Percentiles rank a stretch among this genome's conserved stretches.
Conservation (phyloP, 371 early-diverging fungal species). For the Mucor saturninus region DNA sequence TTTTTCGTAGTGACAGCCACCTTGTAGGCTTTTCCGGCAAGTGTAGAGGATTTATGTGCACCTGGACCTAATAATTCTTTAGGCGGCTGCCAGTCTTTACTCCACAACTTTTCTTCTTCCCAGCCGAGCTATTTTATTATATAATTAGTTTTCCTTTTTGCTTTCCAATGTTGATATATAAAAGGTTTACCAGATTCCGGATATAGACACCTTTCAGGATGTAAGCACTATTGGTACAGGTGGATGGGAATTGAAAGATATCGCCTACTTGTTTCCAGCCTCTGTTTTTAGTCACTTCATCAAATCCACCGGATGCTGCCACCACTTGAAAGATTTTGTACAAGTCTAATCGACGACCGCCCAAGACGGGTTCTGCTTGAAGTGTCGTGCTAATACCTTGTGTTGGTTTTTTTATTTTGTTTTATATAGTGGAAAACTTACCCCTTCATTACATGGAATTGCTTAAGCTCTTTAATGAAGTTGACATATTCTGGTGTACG, state of each 20-base stretch:
- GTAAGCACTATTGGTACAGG: slow-evolving; percentile 82
- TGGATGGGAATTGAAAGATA: slow-evolving; percentile 75
- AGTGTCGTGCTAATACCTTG: slow-evolving; percentile 7
- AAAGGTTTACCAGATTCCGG: slow-evolving; percentile 48
- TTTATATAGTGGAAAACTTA: slow-evolving; percentile 22
- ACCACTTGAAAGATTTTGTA: slow-evolving; percentile 71
- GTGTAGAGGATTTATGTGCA: slow-evolving; percentile 34
- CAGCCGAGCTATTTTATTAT: slow-evolving; percentile 27
- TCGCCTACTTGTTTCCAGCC: slow-evolving; percentile 75
- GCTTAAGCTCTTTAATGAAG: slow-evolving; percentile 70
- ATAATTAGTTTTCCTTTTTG: slow-evolving; percentile 6
- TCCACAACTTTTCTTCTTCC: slow-evolving; percentile 45
- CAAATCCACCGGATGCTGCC: slow-evolving; percentile 70
- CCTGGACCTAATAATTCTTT: slow-evolving; percentile 34
- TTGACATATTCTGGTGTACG: slow-evolving; percentile 71
- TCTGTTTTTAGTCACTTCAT: slow-evolving; percentile 73
- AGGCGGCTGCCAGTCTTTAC: slow-evolving; percentile 38
- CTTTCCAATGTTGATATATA: too few species aligned
- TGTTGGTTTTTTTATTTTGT: too few species aligned
- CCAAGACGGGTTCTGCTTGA: slow-evolving; percentile 71
- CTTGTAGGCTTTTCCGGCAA: slow-evolving; percentile 35
- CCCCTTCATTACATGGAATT: slow-evolving; percentile 69
- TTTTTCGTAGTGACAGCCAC: slow-evolving; percentile 7
- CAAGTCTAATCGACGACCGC: slow-evolving; percentile 74
- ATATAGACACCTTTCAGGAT: slow-evolving; percentile 77